Base-by-base conservation (phyloP, 495 filamentous ascomycete genomes). In the Neurospora sp. region DNA sequence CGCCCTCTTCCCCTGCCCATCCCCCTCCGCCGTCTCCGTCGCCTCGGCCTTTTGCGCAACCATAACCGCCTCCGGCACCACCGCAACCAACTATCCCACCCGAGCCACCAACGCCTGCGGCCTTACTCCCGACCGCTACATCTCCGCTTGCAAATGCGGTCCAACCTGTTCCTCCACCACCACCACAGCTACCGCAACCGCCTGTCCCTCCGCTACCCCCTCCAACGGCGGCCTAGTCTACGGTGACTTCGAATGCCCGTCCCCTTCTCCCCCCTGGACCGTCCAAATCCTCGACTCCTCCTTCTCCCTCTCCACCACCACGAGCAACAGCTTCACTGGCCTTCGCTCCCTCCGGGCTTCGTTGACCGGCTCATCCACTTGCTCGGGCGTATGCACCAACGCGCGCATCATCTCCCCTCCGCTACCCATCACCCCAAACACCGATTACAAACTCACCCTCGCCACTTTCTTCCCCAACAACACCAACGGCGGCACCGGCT, bases 181-280 rank as follows among this genome's bases (percentile, higher is more conserved):
- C 41, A 9, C 44, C 10, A 72, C 48, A 5, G 4, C 70, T 16
- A 74, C 73, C 27, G 48, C 27, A n/a, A 76, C 46, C 18, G 69
- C 73, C 39, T 75, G 75, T 46, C n/a, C 70, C 35, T 59, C 75
- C 16, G 73, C 73, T 14, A 38, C 71, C 12, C 66, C 62, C 2
- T 44, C 62, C 16, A 39, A 44, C 14, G 40, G 44, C 42, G 70
- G 73, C 54, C 16, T 79, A 18, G 42, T 73, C 6, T 72, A 77
- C 59, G 75, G 78, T 7, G 78, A 78, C 38, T 79, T 79, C 39
- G 78, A 79, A 46, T 79, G 78, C 27, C 73, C 70, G 0, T 14
- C 73, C 20, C 71, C 66, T 1, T 14, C 72, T 20, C 72, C 71
- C 6, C 73, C 77, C 1, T 79, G 78, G 78, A 73, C 48, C 4